These are phyloP conservation scores for Mortierella sp. DNA, from an alignment of 371 early-diverging fungal species.

Conservation along the genomic window DNA sequence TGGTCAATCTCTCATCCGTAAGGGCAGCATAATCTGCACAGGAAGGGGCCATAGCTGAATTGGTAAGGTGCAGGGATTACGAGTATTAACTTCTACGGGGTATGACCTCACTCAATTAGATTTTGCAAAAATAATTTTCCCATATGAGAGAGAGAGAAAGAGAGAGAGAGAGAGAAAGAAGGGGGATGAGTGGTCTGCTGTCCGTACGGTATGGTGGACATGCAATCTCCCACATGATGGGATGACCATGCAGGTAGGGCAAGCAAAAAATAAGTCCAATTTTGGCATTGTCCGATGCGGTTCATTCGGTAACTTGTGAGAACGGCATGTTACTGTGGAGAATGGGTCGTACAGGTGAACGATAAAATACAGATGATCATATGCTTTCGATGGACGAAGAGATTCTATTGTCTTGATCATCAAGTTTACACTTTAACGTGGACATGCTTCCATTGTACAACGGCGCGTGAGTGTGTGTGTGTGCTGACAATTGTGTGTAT, in stretches of 20 bases:
- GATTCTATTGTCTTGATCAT: no score
- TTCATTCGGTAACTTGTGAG: no score
- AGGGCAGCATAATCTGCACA: background rate
- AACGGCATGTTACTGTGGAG: no score
- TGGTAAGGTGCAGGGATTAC: background rate
- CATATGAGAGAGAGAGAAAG: background rate
- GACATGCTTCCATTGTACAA: no score
- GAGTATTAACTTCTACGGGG: background rate
- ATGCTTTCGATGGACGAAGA: no score
- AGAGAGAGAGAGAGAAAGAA: background rate
- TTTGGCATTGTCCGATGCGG: background rate
- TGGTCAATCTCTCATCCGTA: conserved; percentile 1
- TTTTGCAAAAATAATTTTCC: conserved; percentile 1
- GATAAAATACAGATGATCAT: no score
- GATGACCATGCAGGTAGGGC: conserved; percentile 11
- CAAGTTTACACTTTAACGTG: no score
- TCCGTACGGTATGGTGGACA: background rate
- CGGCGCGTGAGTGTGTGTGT: no score
- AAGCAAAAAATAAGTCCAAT: background rate
- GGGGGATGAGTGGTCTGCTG: background rate
- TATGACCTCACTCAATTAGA: background rate
- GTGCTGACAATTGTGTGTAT: no score
- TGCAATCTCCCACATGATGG: conserved; percentile 33
- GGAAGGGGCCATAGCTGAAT: background rate
- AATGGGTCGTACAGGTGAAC: no score